These are phyloP conservation scores for Neofusicoccum cordaticola DNA, from an alignment of 2,329 filamentous ascomycete species.

Conservation along the genomic window DNA sequence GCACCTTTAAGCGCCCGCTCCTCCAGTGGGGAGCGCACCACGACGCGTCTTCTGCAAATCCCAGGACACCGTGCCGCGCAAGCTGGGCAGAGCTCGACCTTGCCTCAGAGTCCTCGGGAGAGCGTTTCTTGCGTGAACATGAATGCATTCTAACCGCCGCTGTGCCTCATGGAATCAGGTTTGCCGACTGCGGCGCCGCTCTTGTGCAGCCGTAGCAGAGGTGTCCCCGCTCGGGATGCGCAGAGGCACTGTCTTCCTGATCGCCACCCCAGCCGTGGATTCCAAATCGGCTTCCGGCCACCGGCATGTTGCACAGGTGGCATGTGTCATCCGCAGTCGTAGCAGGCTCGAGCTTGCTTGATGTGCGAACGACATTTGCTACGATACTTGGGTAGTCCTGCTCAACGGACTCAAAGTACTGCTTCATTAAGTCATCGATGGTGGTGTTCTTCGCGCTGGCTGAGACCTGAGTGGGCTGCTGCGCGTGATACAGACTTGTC, in stretches of 20 bases:
- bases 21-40: not conserved
- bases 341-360: slow-evolving; percentile 68
- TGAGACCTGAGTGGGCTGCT: slow-evolving; percentile 29
- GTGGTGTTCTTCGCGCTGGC: slow-evolving; percentile 73
- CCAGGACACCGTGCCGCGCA: not conserved
- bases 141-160: not conserved
- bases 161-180: slow-evolving; percentile 6
- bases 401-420: slow-evolving; percentile 86
- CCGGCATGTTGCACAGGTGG: slow-evolving; percentile 65
- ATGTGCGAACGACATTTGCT: slow-evolving; percentile 89
- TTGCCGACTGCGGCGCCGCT: slow-evolving; percentile 4
- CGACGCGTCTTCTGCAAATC: slow-evolving; percentile 1
- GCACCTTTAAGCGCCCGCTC: not conserved
- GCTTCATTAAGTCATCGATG: slow-evolving; percentile 85
- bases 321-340: slow-evolving; percentile 46
- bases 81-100: not conserved
- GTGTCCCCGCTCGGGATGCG: not conserved
- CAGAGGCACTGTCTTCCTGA: slow-evolving; percentile 24
- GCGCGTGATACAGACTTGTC: slow-evolving; percentile 40
- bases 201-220: slow-evolving; percentile 17
- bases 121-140: not conserved
- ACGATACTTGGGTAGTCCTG: slow-evolving; percentile 86
- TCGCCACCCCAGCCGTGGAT: slow-evolving; percentile 60
- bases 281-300: slow-evolving; percentile 62
- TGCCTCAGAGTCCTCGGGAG: not conserved